A percentile compares a stretch with the other conserved stretches of the same genome.
Conservation (phyloP, 305 asterid species). For the Withania somnifera region DNA sequence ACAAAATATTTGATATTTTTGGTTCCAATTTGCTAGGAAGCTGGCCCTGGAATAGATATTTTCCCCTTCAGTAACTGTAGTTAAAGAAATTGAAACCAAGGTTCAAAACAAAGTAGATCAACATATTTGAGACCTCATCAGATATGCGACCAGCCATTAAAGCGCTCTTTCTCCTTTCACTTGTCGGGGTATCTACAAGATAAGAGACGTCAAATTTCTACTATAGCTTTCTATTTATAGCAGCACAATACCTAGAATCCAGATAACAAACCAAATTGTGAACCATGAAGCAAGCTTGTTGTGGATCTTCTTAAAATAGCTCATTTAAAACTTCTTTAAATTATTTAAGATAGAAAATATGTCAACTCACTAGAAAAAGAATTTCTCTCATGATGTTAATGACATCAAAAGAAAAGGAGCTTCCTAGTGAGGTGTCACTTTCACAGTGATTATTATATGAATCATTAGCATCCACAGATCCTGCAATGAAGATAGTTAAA, state of each 20-base stretch:
- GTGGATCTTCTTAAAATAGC: neutral
- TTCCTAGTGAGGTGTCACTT: too few species aligned
- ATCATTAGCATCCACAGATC: too few species aligned
- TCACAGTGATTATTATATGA: too few species aligned
- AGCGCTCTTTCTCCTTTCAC: neutral
- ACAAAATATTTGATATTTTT: conserved; percentile 17
- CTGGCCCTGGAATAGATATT: conserved; percentile 13
- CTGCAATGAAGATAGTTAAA: too few species aligned
- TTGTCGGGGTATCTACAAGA: neutral
- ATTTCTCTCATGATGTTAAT: neutral
- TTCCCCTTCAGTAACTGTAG: conserved; percentile 5
- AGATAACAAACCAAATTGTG: neutral
- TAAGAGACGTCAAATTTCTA: neutral
- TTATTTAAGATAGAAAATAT: neutral
- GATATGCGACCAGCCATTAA: neutral
- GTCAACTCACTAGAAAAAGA: neutral
- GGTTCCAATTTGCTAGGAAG: conserved; percentile 12
- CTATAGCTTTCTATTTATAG: neutral
- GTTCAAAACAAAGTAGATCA: neutral
- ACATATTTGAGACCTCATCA: conserved; percentile 6
- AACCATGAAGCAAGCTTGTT: neutral
- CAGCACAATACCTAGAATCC: neutral
- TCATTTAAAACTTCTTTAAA: neutral
- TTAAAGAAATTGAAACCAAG: neutral
- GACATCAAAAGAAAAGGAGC: too few species aligned